Base-by-base conservation (phyloP, 2,329 filamentous ascomycete genomes). In the Akanthomyces lecanii region DNA sequence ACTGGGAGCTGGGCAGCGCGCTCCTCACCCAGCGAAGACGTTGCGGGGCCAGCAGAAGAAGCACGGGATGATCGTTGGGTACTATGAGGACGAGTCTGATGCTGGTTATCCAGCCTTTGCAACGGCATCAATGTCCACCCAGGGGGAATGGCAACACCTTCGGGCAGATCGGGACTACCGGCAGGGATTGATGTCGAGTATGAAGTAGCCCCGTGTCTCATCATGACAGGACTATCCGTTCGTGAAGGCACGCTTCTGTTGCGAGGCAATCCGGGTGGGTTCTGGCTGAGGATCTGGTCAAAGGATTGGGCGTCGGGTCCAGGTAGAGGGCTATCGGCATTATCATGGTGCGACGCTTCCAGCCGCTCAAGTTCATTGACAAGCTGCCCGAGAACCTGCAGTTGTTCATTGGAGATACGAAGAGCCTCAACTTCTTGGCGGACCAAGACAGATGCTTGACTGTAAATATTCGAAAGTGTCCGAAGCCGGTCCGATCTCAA, bases 121-220 rank as follows among this genome's bases (percentile, higher is more conserved):
- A 89, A 76, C 28, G 87, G 86, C 52, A 89, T 75, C 45, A 89
- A 73, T 25, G 84, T 83, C 87, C 87, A 89, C 5, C 87, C 87
- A 33, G 82, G 79, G 2, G 87, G 87, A 23, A 89, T 80, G 5
- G 82, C 79, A n/a, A 89, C 79, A 6, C 86, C 86, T 61, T 85
- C 81, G 0, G 87, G 87, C 10, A 89, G 77, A 8, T 87, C 85
- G 23, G 82, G 72, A 67, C 84, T 87, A 21, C 85, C 85, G 4
- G 85, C 77, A 5, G 84, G 83, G 58, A 88, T 86, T 1, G 82
- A 76, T 16, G 78, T 73, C 11, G 80, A 73, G 48, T 80, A 78
- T 1, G 77, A 71, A 16, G 78, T 68, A 12, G 76, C 76, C 28
- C 78, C 77, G 66, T 87, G 82, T 60, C 82, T 77, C 50, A 78